A percentile compares a stretch with the other conserved stretches of the same genome.
phyloP scores from a whole-genome alignment of 2,329 filamentous ascomycete species.

The Colletotrichum sojae region DNA sequence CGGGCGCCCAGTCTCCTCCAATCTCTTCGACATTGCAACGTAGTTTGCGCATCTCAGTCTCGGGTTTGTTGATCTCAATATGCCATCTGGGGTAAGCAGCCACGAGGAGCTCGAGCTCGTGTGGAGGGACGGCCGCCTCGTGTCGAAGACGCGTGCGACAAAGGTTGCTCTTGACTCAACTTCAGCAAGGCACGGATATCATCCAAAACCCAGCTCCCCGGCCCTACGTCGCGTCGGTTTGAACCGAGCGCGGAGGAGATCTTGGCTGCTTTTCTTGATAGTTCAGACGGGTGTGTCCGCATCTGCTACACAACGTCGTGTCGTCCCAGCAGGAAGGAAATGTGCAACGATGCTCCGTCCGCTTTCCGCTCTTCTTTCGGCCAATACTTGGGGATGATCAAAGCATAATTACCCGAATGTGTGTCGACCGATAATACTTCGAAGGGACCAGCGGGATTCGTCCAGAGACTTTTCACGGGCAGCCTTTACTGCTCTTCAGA shows the following conservation, averaged over 20 bases:
- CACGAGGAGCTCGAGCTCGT: background rate
- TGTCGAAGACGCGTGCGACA: constrained; percentile 19
- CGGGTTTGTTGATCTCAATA: constrained; percentile 34
- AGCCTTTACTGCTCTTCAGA: background rate
- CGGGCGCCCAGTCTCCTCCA: constrained; percentile 19
- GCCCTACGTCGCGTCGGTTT: constrained; percentile 23
- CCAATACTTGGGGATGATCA: constrained; percentile 22
- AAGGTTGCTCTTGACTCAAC: constrained; percentile 17
- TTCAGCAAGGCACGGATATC: constrained; percentile 3
- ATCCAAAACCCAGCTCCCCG: constrained; percentile 23
- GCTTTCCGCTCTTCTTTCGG: background rate
- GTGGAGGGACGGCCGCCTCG: constrained; percentile 4
- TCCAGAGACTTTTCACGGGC: background rate
- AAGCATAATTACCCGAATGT: background rate
- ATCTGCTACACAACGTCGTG: constrained; percentile 5
- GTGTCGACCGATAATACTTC: background rate
- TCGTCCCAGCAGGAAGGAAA: constrained; percentile 10
- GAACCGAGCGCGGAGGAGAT: constrained; percentile 23
- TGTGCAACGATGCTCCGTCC: background rate
- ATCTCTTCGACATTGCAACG: constrained; percentile 24
- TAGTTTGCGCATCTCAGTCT: constrained; percentile 12
- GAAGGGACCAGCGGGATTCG: background rate
- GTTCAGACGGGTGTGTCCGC: constrained; percentile 23
- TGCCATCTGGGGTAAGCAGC: constrained; percentile 24
- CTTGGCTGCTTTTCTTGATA: constrained; percentile 24